Evolutionary conservation across 139 green algal genomes (phyloP).

Genomic region (Gonium pectorale): DNA sequence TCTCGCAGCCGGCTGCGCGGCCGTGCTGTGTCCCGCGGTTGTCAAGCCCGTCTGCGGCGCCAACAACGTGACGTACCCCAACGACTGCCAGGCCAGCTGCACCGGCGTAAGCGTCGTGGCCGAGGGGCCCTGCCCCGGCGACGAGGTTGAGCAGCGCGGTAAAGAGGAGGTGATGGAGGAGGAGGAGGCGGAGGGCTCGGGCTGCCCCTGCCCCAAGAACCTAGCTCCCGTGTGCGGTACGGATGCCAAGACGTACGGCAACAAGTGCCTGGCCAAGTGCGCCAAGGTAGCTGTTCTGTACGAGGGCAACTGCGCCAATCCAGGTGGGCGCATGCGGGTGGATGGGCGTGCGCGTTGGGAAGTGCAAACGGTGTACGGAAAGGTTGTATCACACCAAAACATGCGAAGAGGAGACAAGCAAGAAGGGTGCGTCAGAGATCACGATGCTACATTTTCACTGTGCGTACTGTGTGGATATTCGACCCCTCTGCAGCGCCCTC

Average conservation of each 20-base stretch:
- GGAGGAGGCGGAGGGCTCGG: too few relatives aligned
- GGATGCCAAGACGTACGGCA: conserved; percentile 49
- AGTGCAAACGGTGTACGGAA: not conserved
- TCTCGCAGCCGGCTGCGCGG: not conserved
- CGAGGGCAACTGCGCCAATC: not conserved
- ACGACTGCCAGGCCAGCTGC: conserved; percentile 2
- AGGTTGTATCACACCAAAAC: too few relatives aligned
- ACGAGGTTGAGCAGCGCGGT: not conserved
- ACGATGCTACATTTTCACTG: too few relatives aligned
- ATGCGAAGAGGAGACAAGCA: too few relatives aligned
- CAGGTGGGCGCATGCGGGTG: not conserved
- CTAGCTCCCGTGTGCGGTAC: not conserved
- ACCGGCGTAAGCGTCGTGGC: not conserved
- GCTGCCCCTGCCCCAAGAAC: not conserved
- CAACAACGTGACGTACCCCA: conserved; percentile 18
- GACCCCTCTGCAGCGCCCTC: too few relatives aligned
- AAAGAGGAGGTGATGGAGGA: too few relatives aligned
- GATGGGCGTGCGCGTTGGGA: not conserved
- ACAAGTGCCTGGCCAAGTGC: conserved; percentile 36
- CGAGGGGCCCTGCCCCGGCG: not conserved
- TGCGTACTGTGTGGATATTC: too few relatives aligned
- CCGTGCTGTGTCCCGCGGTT: conserved; percentile 31
- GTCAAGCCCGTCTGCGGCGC: conserved; percentile 42
- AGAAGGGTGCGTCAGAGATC: too few relatives aligned
- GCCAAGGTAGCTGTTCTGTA: conserved; percentile 9